Conservation (phyloP, 1,284 basidiomycete genomes). For the Sparassis latifolia region DNA sequence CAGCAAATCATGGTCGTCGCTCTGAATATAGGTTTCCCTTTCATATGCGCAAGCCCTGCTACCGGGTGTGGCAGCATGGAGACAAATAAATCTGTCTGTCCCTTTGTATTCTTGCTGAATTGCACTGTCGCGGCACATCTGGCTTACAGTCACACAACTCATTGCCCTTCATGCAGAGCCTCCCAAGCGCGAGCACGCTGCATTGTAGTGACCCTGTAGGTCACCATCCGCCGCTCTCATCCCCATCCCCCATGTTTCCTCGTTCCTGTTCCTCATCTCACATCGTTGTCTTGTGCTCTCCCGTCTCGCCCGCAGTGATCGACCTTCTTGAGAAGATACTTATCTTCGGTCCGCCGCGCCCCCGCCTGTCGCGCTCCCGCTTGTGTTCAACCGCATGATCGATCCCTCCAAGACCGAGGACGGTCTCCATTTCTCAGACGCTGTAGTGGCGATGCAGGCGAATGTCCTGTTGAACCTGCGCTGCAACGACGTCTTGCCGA, state of each 20-base stretch:
- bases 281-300: conserved; percentile 22
- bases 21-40: no score
- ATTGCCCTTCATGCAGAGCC: no score
- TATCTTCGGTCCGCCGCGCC: conserved; percentile 9
- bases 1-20: no score
- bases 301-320: conserved; percentile 4
- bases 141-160: no score
- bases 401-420: conserved; percentile 71
- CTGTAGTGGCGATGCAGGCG: conserved; percentile 64
- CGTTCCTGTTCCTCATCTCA: conserved; percentile 10
- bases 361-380: conserved; percentile 52
- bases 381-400: conserved; percentile 75
- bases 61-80: no score
- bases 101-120: no score
- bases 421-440: conserved; percentile 74
- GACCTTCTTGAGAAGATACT: no score
- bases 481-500: conserved; percentile 73
- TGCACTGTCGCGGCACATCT: no score
- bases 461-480: conserved; percentile 75
- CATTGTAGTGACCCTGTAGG: conserved; percentile 33
- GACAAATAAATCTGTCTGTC: no score
- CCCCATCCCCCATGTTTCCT: conserved; percentile 6
- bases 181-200: conserved; percentile 41
- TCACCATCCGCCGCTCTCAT: conserved; percentile 18
- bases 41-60: no score